Evolutionary conservation across 176 grass and related monocot genomes (phyloP), one percentile per base, ranked within the genome.

Genomic region (Raddia distichophylla): DNA sequence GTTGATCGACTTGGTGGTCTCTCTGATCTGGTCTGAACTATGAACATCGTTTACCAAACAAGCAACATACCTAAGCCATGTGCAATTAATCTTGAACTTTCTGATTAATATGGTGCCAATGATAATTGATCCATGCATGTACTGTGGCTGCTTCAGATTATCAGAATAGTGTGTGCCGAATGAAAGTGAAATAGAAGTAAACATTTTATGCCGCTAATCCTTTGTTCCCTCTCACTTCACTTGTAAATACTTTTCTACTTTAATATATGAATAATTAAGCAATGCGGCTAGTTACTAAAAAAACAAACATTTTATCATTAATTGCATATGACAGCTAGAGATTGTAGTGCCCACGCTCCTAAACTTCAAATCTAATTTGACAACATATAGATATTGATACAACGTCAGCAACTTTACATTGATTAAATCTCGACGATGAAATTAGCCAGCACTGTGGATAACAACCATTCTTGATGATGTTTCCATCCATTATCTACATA

Each of bases 161-260:
- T 27, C 12, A 61, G 17, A 60, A 43, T 34, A 12, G 1, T 27
- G 59, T 11, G 5, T 7, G 46, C 14, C 32, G 64, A 86, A 78
- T 78, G 65, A 78, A 85, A 57, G 58, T 82, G 51, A 78, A 82
- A 71, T 73, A 48, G 52, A 86, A 86, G 52, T 44, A 73, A 82
- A 35, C 59, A 82, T 82, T 45, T 86, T 60, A 86, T 82, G 27
- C 27, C 27, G 27, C 27, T 27, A 27, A 0, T 27, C 27, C 27
- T 27, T 27, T 27, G 27, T 27, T 27, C 1, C 27, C 27, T 27
- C 27, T 27, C 27, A 27, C 27, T 27, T 27, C 27, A 27, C 27
- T 27, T 1, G 27, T 27, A 27, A 27, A 27, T 27, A 27, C 27
- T 27, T 27, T 27, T 27, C 27, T 27, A 27, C 27, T 27, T 27